Base-by-base conservation (phyloP, 2,329 filamentous ascomycete genomes). In the Dactylellina cionopaga region DNA sequence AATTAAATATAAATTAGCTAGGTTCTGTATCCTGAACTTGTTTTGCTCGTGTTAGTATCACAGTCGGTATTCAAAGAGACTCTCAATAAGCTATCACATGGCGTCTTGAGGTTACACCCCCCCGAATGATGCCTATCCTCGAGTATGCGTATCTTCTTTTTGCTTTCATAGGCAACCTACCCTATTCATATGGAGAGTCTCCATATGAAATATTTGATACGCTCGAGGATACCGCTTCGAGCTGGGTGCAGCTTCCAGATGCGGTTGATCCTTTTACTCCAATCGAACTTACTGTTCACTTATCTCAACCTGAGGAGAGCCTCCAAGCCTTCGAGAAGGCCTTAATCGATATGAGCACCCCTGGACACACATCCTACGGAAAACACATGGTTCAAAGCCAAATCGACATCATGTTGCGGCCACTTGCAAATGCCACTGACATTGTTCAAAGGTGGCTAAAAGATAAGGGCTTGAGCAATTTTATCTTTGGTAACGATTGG, bases 351-450 rank as follows among this genome's bases (percentile, higher is more conserved):
- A 75, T 80, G 59, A 84, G 83, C 13, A 84, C 83, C 0, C 84
- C 84, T 0, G 80, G 80, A 6, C 78, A 81, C 70, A 74, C 80
- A 2, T 78, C 79, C n/a, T 85, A 86, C 74, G 84, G 84, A 25
- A 76, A 83, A 64, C 84, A 85, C 76, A 80, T 84, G 68, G 80
- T 79, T 19, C 78, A 80, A 33, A 78, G 80, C 13, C 81, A 83
- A 39, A 79, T 84, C 63, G 80, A 83, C 47, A 74, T 79, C 4
- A 78, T 83, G 74, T 80, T 84, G 43, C 80, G 79, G 11, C 81
- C 82, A 1, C 76, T 79, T 5, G 76, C 79, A 3, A 79, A 80
- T 7, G 79, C 80, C 4, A 75, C 79, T 5, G 75, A 79, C 0
- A 75, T 78, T 1, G 81, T 84, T 10, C 75, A 80, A 4, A 74